phyloP scores from a whole-genome alignment of 345 rosid species.

The Acer negundo region DNA sequence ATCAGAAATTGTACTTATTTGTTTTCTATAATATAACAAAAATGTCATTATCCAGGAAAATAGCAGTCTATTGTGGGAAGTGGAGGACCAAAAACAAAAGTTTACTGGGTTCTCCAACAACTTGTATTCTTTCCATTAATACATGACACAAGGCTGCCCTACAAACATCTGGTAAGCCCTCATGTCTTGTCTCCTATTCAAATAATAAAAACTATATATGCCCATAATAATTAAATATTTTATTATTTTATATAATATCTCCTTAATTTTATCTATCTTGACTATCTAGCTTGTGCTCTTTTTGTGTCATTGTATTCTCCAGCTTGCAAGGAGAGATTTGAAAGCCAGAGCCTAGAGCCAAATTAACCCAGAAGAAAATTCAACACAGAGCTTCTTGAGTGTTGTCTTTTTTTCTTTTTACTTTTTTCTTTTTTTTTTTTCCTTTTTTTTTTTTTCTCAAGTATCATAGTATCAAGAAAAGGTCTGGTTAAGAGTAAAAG shows the following conservation, averaged over 20 bases:
- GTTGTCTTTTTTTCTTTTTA: no score
- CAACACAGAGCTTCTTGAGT: slow-evolving; percentile 9
- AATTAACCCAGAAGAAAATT: slow-evolving; percentile 5
- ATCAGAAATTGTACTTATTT: neutral
- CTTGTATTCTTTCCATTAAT: slow-evolving; percentile 59
- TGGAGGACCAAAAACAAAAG: slow-evolving; percentile 53
- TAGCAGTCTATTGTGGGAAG: slow-evolving; percentile 47
- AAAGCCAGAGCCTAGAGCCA: slow-evolving; percentile 16
- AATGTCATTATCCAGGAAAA: slow-evolving; percentile 46
- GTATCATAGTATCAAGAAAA: slow-evolving; percentile 10
- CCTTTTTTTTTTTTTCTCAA: no score
- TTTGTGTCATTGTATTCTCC: slow-evolving; percentile 4
- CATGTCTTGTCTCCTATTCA: slow-evolving; percentile 31
- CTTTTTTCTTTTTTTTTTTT: neutral
- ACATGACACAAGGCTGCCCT: slow-evolving; percentile 37
- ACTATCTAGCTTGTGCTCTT: neutral
- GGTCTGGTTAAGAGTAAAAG: slow-evolving; percentile 19
- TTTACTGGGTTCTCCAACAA: slow-evolving; percentile 50
- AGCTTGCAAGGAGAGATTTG: slow-evolving; percentile 29
- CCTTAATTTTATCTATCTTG: neutral
- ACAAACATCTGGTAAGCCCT: slow-evolving; percentile 40
- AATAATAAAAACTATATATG: slow-evolving; percentile 2
- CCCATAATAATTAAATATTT: neutral
- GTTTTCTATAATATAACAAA: slow-evolving; percentile 18
- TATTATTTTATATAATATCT: neutral